Conservation (phyloP, 2,329 filamentous ascomycete species). For the Didymella segeticola region DNA sequence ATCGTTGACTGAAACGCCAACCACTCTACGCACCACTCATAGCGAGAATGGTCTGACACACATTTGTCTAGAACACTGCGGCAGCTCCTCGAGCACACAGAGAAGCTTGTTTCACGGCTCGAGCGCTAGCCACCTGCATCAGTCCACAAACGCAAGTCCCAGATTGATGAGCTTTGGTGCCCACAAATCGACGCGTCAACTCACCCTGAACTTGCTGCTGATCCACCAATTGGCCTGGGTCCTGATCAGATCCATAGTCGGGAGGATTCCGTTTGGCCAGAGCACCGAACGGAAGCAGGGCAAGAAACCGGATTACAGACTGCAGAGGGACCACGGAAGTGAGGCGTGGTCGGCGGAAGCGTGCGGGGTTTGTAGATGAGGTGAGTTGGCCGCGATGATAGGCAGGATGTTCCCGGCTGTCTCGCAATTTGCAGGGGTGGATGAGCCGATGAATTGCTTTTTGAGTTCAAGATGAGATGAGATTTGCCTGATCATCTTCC, state of each 20-base stretch:
- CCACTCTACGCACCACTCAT: constrained; percentile 1
- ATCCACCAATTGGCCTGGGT: constrained; percentile 2
- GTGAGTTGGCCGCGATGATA: constrained; percentile 9
- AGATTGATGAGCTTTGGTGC: constrained; percentile 10
- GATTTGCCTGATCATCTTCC: neutral
- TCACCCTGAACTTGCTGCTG: neutral
- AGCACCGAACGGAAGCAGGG: constrained; percentile 1
- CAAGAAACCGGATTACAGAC: neutral
- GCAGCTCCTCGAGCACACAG: neutral
- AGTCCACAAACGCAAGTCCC: constrained; percentile 1
- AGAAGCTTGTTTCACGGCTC: neutral
- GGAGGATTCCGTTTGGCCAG: constrained; percentile 11
- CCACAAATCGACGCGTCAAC: constrained; percentile 17
- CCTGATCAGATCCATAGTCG: neutral
- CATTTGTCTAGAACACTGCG: constrained; percentile 8
- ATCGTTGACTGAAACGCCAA: constrained; percentile 9
- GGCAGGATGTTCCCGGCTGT: constrained; percentile 15
- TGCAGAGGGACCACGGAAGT: neutral
- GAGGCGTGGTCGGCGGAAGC: constrained; percentile 8
- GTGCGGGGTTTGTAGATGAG: constrained; percentile 14
- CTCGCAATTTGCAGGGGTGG: constrained; percentile 13
- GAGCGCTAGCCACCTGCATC: neutral
- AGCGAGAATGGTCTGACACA: neutral
- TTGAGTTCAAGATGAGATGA: neutral
- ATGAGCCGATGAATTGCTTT: constrained; percentile 5